Percentiles rank a stretch among this genome's conserved stretches.
These are phyloP conservation scores for Cercospora sojina DNA, from an alignment of 2,329 filamentous ascomycete species.

Conservation along the genomic window DNA sequence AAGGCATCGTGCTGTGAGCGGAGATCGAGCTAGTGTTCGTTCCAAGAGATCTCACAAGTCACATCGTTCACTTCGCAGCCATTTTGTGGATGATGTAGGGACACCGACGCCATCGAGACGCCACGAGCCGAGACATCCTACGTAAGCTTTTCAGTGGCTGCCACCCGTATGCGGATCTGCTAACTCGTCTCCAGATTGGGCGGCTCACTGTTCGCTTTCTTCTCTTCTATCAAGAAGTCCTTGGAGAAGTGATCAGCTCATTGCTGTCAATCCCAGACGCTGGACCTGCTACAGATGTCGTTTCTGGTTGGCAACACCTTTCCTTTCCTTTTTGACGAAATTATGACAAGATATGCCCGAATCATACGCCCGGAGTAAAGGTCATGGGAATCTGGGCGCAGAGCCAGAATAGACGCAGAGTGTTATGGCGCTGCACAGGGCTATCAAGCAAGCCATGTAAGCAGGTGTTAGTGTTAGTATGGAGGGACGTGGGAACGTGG, in stretches of 20 bases:
- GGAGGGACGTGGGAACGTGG: background rate
- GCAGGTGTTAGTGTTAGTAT: background rate
- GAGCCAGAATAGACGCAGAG: background rate
- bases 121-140: background rate
- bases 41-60: background rate
- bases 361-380: background rate
- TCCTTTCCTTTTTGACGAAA: background rate
- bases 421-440: background rate
- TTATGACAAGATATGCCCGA: background rate
- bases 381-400: background rate
- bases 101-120: background rate
- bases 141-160: no score
- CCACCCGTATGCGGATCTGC: no score
- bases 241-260: slow-evolving; percentile 1
- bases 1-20: background rate
- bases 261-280: background rate
- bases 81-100: slow-evolving; percentile 12
- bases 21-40: slow-evolving; percentile 1
- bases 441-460: background rate
- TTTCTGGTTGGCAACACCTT: background rate
- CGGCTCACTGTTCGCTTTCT: slow-evolving; percentile 23
- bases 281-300: background rate
- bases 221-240: slow-evolving; percentile 19
- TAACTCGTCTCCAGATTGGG: slow-evolving; percentile 18
- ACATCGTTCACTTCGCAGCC: slow-evolving; percentile 6